Conservation (phyloP, 2,329 filamentous ascomycete species). For the Fusarium phyllophilum region DNA sequence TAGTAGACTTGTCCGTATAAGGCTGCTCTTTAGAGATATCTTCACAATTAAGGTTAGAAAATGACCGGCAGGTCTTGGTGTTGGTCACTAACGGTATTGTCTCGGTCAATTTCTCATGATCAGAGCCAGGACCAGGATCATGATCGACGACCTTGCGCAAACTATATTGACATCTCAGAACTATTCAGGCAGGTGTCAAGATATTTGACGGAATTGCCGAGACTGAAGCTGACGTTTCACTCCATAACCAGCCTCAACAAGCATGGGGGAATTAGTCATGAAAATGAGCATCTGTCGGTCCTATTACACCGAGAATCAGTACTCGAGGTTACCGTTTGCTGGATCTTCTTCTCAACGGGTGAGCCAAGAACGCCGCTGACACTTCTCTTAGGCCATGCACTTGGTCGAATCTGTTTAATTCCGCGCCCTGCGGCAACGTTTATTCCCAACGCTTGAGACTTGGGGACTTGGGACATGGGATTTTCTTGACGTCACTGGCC, state of each 20-base stretch:
- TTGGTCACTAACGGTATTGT: background rate
- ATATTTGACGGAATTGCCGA: background rate
- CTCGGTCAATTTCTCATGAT: constrained; percentile 5
- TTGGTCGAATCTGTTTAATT: constrained; percentile 7
- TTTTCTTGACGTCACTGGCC: constrained; percentile 37
- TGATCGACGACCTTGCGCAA: constrained; percentile 9
- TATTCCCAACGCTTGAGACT: background rate
- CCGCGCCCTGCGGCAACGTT: constrained; percentile 3
- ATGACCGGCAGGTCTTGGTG: background rate
- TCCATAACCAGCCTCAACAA: background rate
- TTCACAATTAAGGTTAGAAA: background rate
- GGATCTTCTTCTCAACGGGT: background rate
- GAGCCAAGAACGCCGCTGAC: constrained; percentile 38
- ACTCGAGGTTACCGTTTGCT: background rate
- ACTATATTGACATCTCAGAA: background rate
- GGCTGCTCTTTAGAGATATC: background rate
- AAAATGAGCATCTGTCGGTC: background rate
- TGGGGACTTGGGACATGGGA: background rate
- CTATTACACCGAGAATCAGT: constrained; percentile 1
- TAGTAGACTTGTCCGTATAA: background rate
- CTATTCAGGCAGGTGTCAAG: constrained; percentile 23
- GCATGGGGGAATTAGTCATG: background rate
- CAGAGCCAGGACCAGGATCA: constrained; percentile 16
- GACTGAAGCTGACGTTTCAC: background rate
- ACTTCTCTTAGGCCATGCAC: background rate